These are phyloP conservation scores for Parietichytrium sp. DNA, from an alignment of 108 stramenopile genomes.

Conservation along the genomic window DNA sequence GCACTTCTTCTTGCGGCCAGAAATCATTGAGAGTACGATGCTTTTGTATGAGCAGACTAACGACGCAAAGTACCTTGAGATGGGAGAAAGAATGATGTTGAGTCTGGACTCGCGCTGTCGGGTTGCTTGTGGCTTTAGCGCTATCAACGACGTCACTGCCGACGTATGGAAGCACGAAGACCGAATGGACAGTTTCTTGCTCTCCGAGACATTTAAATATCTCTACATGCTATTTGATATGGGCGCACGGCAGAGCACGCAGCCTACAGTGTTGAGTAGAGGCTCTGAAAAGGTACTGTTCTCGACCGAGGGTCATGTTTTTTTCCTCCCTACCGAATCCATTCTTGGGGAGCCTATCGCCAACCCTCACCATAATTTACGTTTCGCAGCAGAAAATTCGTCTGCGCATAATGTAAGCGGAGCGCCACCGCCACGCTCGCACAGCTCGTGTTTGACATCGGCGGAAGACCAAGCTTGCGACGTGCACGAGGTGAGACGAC, in stretches of 20 bases:
- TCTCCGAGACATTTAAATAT: conserved; percentile 63
- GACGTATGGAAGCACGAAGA: conserved; percentile 45
- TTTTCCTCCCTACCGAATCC: not conserved
- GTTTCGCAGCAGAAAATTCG: not conserved
- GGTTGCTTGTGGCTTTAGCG: conserved; percentile 56
- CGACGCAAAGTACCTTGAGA: conserved; percentile 43
- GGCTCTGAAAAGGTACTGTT: conserved; percentile 5
- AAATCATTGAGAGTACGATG: conserved; percentile 53
- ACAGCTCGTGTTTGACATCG: not conserved
- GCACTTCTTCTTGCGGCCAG: conserved; percentile 57
- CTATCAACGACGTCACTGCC: conserved; percentile 45
- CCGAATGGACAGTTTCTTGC: conserved; percentile 61
- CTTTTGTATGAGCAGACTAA: conserved; percentile 47
- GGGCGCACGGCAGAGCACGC: not conserved
- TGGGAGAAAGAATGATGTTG: conserved; percentile 38
- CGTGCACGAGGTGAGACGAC: no score
- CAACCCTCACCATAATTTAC: not conserved
- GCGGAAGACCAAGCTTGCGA: not conserved
- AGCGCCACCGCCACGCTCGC: not conserved
- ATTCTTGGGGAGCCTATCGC: not conserved
- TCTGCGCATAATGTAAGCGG: not conserved
- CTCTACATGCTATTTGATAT: conserved; percentile 59
- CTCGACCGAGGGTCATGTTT: conserved; percentile 9
- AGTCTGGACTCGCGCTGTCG: conserved; percentile 43
- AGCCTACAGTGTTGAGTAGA: not conserved